A percentile compares a stretch with the other conserved stretches of the same genome.
These are phyloP conservation scores for Bruguiera gymnorhiza DNA, from an alignment of 345 rosid species.

Conservation along the genomic window DNA sequence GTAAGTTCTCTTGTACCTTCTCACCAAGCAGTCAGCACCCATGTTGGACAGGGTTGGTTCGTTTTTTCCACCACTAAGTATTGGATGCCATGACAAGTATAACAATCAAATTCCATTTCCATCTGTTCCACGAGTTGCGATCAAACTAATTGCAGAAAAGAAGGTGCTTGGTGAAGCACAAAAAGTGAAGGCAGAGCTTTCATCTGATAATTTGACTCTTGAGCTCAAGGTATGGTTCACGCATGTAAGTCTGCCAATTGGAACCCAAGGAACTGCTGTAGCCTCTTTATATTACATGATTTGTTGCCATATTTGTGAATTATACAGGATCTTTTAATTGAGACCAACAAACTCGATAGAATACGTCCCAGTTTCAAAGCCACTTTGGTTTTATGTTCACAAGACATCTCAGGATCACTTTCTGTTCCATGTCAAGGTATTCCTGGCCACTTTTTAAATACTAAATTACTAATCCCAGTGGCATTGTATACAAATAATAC, in stretches of 20 bases:
- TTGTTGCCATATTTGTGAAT: conserved; percentile 5
- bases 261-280: background rate
- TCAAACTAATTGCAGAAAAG: conserved; percentile 25
- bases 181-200: conserved; percentile 36
- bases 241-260: background rate
- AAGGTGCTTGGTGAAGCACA: conserved; percentile 20
- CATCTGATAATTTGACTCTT: conserved; percentile 31
- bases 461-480: background rate
- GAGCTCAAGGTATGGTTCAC: conserved; percentile 39
- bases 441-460: background rate
- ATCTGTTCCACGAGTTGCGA: conserved; percentile 34
- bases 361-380: conserved; percentile 48
- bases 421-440: conserved; percentile 58
- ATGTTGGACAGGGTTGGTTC: conserved; percentile 55
- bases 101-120: conserved; percentile 41
- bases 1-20: background rate
- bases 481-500: background rate
- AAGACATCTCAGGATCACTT: conserved; percentile 27
- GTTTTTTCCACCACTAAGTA: conserved; percentile 27
- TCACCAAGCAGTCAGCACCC: background rate
- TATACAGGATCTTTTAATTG: conserved; percentile 41
- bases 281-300: background rate
- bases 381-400: conserved; percentile 37
- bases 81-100: conserved; percentile 51
- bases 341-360: conserved; percentile 37